A percentile compares a stretch with the other conserved stretches of the same genome.
These are phyloP conservation scores for Zalerion maritima DNA, from an alignment of 495 filamentous ascomycete genomes.

Conservation along the genomic window DNA sequence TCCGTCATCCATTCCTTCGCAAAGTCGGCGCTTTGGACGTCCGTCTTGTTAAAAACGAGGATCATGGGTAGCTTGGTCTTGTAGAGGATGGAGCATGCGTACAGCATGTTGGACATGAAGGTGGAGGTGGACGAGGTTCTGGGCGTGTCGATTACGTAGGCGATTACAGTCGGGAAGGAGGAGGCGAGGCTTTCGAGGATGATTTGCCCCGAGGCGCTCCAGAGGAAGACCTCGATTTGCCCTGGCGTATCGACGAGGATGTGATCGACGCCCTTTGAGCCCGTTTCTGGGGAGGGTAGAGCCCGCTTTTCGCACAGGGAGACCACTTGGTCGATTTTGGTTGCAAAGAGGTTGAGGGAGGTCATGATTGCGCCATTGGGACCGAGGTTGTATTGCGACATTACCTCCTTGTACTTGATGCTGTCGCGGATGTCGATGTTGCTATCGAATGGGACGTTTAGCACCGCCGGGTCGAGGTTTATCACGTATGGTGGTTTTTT, in stretches of 20 bases:
- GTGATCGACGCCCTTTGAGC: slow-evolving; percentile 54
- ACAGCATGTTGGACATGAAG: slow-evolving; percentile 99
- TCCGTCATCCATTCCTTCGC: slow-evolving; percentile 99
- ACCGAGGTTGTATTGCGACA: slow-evolving; percentile 96
- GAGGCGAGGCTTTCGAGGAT: slow-evolving; percentile 86
- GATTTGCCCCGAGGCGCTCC: slow-evolving; percentile 86
- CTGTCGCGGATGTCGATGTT: slow-evolving; percentile 99
- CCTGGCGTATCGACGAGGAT: slow-evolving; percentile 92
- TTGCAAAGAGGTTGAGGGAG: slow-evolving; percentile 88
- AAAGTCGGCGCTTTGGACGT: slow-evolving; percentile 78
- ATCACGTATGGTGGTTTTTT: slow-evolving; percentile 75
- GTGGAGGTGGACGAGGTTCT: slow-evolving; percentile 82
- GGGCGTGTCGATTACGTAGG: slow-evolving; percentile 94
- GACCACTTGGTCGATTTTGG: slow-evolving; percentile 93
- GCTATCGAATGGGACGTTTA: slow-evolving; percentile 87
- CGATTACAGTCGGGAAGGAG: slow-evolving; percentile 87
- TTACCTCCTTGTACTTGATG: slow-evolving; percentile 98
- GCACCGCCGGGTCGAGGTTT: slow-evolving; percentile 92
- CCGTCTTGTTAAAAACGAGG: slow-evolving; percentile 95
- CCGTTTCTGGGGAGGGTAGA: slow-evolving; percentile 42
- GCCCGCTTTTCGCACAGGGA: slow-evolving; percentile 77
- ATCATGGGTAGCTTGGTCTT: slow-evolving; percentile 98
- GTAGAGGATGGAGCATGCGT: slow-evolving; percentile 94
- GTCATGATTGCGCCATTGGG: slow-evolving; percentile 98
- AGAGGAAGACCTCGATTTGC: slow-evolving; percentile 97